Percentiles rank a stretch among this genome's conserved stretches.
phyloP scores from a whole-genome alignment of 306 rosid species.

The Ormosia emarginata region DNA sequence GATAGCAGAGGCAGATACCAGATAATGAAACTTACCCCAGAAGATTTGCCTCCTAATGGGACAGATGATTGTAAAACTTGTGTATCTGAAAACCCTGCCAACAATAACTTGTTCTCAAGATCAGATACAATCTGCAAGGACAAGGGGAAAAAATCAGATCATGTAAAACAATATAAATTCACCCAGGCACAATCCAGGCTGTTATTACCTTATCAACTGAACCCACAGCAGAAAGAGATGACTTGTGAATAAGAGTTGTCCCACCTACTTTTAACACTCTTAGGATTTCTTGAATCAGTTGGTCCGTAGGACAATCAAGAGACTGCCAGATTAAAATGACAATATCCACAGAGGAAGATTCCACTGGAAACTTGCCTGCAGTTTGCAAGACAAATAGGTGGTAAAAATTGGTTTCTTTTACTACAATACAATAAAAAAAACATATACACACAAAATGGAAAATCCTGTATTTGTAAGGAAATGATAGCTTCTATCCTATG shows the following conservation, averaged over 20 bases:
- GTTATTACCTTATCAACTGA: conserved; percentile 53
- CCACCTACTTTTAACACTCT: conserved; percentile 79
- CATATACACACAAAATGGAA: neutral
- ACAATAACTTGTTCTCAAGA: conserved; percentile 58
- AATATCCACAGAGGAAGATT: conserved; percentile 58
- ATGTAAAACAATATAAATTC: neutral
- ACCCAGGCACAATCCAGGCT: neutral
- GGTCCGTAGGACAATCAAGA: conserved; percentile 50
- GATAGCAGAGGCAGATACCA: neutral
- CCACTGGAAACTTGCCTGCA: conserved; percentile 67
- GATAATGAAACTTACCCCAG: conserved; percentile 47
- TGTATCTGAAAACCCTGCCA: conserved; percentile 76
- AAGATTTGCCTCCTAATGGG: conserved; percentile 24
- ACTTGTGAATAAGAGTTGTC: conserved; percentile 43
- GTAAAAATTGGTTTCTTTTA: neutral
- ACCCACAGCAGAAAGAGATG: conserved; percentile 40
- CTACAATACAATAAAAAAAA: conserved; percentile 5
- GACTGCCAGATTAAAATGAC: conserved; percentile 54
- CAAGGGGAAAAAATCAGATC: conserved; percentile 19
- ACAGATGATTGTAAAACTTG: conserved; percentile 42
- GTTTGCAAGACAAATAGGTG: conserved; percentile 2
- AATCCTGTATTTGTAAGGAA: neutral
- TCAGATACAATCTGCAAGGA: conserved; percentile 49
- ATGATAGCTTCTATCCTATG: neutral
- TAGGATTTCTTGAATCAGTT: conserved; percentile 57